phyloP scores from a whole-genome alignment of 495 filamentous ascomycete genomes.

The Sordaria brevicollis region DNA sequence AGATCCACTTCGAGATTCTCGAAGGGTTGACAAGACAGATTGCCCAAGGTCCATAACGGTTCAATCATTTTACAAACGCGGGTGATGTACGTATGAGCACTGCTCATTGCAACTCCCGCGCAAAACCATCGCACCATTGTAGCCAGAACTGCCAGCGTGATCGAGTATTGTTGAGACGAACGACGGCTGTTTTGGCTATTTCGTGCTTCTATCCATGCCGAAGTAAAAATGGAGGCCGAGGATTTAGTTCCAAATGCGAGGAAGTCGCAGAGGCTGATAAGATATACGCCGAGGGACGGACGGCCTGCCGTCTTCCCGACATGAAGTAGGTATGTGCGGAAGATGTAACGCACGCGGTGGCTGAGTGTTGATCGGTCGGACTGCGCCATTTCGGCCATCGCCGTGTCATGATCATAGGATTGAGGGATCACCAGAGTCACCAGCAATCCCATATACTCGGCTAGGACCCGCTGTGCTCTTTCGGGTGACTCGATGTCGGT shows the following conservation, averaged over 20 bases:
- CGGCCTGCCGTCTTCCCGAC: background rate
- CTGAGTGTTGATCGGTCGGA: background rate
- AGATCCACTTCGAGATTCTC: conserved; percentile 16
- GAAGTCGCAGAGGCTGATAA: conserved; percentile 17
- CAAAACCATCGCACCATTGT: too few species aligned
- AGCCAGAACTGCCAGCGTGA: conserved; percentile 12
- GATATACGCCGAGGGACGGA: conserved; percentile 12
- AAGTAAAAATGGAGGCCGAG: background rate
- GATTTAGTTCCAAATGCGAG: conserved; percentile 4
- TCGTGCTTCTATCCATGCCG: conserved; percentile 10
- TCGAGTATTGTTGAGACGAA: conserved; percentile 14
- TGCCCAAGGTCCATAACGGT: conserved; percentile 7
- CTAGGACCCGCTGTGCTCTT: conserved; percentile 8
- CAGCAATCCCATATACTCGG: conserved; percentile 9
- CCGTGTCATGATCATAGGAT: background rate
- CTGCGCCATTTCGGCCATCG: background rate
- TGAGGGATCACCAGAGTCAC: conserved; percentile 10
- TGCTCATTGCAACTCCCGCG: too few species aligned
- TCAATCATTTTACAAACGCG: conserved; percentile 17
- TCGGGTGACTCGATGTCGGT: conserved; percentile 1
- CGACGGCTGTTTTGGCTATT: conserved; percentile 1
- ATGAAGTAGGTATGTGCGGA: conserved; percentile 1
- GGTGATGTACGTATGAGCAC: conserved; percentile 8
- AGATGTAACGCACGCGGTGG: conserved; percentile 12
- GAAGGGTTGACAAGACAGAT: conserved; percentile 7